phyloP scores from a whole-genome alignment of 345 rosid genomes.

The Eucalyptus urophylla region DNA sequence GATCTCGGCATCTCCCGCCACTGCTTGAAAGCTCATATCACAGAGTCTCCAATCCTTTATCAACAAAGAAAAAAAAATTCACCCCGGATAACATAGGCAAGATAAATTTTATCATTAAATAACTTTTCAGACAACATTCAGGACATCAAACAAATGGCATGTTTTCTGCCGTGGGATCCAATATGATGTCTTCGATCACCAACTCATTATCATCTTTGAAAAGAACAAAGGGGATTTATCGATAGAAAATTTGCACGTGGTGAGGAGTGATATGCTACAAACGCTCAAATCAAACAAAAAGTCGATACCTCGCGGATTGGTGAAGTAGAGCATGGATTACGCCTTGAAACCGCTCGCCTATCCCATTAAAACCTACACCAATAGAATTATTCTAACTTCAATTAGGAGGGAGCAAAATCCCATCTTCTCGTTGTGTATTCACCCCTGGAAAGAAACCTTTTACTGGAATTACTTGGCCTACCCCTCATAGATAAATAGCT shows the following conservation, averaged over 20 bases:
- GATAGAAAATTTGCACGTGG: not conserved
- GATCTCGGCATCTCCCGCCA: not conserved
- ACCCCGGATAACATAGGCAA: rapidly evolving
- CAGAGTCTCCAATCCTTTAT: too few species aligned
- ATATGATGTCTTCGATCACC: not conserved
- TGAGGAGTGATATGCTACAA: not conserved
- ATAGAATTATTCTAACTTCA: not conserved
- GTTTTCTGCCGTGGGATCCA: not conserved
- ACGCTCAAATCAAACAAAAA: not conserved
- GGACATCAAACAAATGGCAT: not conserved
- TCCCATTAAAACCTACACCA: not conserved
- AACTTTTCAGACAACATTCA: not conserved
- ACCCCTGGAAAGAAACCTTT: not conserved
- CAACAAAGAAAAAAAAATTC: too few species aligned
- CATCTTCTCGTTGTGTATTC: not conserved
- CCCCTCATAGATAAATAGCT: not conserved
- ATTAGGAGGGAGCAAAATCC: not conserved
- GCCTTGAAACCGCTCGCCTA: not conserved
- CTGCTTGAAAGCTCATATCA: not conserved
- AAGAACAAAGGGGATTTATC: not conserved
- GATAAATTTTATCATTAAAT: too few species aligned
- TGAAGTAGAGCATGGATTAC: not conserved
- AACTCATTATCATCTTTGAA: not conserved
- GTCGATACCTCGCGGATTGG: not conserved
- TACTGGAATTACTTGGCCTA: not conserved